Base-by-base conservation (phyloP, 768 basidiomycete genomes). In the Lentinula detonsa region DNA sequence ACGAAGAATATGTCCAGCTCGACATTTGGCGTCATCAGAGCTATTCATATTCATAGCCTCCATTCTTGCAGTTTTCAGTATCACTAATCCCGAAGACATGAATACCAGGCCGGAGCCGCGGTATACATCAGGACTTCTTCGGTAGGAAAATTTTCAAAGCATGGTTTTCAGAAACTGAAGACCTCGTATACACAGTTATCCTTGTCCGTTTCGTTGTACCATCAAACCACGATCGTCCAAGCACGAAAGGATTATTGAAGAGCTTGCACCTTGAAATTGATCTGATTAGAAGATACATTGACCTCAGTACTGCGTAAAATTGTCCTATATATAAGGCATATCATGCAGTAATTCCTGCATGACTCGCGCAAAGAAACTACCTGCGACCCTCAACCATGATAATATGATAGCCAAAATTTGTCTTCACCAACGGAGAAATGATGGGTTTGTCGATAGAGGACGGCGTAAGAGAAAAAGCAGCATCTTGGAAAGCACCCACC, bases 361-460 rank as follows among this genome's bases (percentile, higher is more conserved):
- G 28, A 28, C 28, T 28, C 3, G 31, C 11, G 34, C 9, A n/a
- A 9, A 13, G 34, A 16, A 18, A 23, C 71, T 68, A 85, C 39
- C 89, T 83, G 40, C 91, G 83, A 16, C 90, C 91, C 74, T 94
- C 91, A 6, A 93, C 91, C 90, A 94, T 91, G 71, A 94, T 93
- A 67, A 94, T 86, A 70, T 94, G 92, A 72, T 93, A 94, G 13
- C 92, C 92, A 68, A 86, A 86, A 63, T 81, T 83, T 5, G 92
- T 94, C 74, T 93, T 94, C 37, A 93, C 87, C 53, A 93, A 81
- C 15, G 85, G 73, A 1, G 90, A 89, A 16, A 83, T 68, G 54
- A 81, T 74, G 3, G 92, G 91, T 64, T 90, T 92, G 72, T 92
- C 91, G 63, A 90, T 83, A 3, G 88, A 82, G 7, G 92, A 94